Conservation (phyloP, 2,329 filamentous ascomycete genomes). For the Alternaria gansuensis region DNA sequence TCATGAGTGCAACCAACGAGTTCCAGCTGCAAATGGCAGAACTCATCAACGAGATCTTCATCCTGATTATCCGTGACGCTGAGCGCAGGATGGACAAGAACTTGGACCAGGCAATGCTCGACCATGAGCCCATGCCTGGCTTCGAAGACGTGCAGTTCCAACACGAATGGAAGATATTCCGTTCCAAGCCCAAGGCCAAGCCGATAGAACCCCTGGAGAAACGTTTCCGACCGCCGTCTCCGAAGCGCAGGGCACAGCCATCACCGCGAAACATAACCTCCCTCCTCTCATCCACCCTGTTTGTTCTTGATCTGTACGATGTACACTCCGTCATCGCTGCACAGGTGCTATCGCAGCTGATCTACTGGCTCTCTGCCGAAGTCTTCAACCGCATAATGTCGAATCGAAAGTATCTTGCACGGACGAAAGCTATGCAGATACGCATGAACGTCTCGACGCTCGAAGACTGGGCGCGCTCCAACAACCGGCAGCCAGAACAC, state of each 20-base stretch:
- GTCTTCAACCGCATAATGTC: slow-evolving; percentile 98
- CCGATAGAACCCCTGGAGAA: slow-evolving; percentile 86
- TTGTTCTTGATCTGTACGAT: slow-evolving; percentile 98
- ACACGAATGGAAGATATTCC: slow-evolving; percentile 98
- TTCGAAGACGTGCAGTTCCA: slow-evolving; percentile 97
- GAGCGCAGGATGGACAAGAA: slow-evolving; percentile 97
- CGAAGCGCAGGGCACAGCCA: slow-evolving; percentile 88
- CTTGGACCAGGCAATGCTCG: slow-evolving; percentile 89
- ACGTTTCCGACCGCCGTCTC: slow-evolving; percentile 88
- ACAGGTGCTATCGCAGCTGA: slow-evolving; percentile 88
- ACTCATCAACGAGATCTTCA: slow-evolving; percentile 97
- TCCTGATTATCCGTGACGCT: slow-evolving; percentile 94
- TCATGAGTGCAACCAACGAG: slow-evolving; percentile 81
- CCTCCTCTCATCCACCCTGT: slow-evolving; percentile 91
- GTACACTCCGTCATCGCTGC: slow-evolving; percentile 96
- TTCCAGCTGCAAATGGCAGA: slow-evolving; percentile 95
- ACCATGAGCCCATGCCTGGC: slow-evolving; percentile 97
- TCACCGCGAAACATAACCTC: slow-evolving; percentile 96
- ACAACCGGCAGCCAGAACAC: slow-evolving; percentile 94
- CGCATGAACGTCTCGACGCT: slow-evolving; percentile 97
- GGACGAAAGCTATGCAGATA: slow-evolving; percentile 99
- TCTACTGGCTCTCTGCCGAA: slow-evolving; percentile 96
- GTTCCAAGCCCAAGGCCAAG: slow-evolving; percentile 87
- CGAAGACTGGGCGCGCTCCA: slow-evolving; percentile 93
- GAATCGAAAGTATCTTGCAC: slow-evolving; percentile 89